Evolutionary conservation across 2,329 filamentous ascomycete genomes (phyloP).

Genomic region (Aureobasidium mangrovei): DNA sequence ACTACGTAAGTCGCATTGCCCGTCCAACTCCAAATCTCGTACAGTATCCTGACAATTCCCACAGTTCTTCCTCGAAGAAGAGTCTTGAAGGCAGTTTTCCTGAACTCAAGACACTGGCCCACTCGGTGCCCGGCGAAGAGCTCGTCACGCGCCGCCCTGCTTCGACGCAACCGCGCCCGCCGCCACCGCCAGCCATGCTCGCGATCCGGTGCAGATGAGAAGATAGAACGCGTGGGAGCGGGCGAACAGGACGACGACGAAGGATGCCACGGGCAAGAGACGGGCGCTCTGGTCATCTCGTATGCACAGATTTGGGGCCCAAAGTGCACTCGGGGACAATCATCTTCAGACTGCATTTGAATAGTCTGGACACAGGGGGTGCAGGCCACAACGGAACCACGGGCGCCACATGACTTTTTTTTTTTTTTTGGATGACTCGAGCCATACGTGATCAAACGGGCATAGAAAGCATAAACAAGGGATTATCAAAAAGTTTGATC

Average conservation of each 20-base stretch:
- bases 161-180: constrained; percentile 9
- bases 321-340: background rate
- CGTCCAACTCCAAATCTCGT: background rate
- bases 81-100: constrained; percentile 56
- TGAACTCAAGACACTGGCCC: constrained; percentile 26
- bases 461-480: background rate
- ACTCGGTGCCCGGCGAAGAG: constrained; percentile 3
- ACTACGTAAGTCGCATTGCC: constrained; percentile 59
- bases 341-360: background rate
- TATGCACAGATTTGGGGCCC: background rate
- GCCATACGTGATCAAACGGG: background rate
- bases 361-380: background rate
- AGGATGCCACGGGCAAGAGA: constrained; percentile 5
- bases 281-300: background rate
- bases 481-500: constrained; percentile 7
- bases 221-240: constrained; percentile 51
- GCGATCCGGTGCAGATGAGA: constrained; percentile 42
- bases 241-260: constrained; percentile 51
- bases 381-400: constrained; percentile 2
- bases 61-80: constrained; percentile 92
- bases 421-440: constrained; percentile 5
- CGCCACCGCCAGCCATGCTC: constrained; percentile 15
- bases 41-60: background rate
- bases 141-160: constrained; percentile 12
- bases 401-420: background rate